Percentiles rank a stretch among this genome's conserved stretches.
Evolutionary conservation across 164 flowering plant genomes (phyloP).

Genomic region (Chimonanthus salicifolius): DNA sequence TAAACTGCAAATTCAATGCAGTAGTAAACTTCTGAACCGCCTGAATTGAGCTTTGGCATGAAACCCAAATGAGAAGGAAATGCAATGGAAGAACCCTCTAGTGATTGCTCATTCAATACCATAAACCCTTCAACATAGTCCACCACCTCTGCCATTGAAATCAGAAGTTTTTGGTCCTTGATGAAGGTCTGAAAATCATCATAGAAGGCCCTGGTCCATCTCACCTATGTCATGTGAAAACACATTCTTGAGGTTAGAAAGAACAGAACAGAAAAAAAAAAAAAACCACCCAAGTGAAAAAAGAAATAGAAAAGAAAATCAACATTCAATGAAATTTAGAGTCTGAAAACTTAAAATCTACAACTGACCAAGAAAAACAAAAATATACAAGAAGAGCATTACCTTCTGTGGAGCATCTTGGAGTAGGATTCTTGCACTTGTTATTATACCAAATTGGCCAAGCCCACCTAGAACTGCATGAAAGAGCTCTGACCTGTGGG

Average conservation of each 20-base stretch:
- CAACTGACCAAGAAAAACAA: neutral
- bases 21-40: slow-evolving; percentile 22
- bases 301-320: neutral
- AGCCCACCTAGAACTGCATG: slow-evolving; percentile 43
- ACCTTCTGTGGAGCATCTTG: slow-evolving; percentile 36
- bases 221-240: slow-evolving; percentile 18
- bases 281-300: neutral
- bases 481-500: slow-evolving; percentile 32
- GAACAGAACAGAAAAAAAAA: neutral
- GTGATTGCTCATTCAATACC: slow-evolving; percentile 22
- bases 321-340: neutral
- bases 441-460: slow-evolving; percentile 54
- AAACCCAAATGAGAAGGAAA: slow-evolving; percentile 22
- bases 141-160: slow-evolving; percentile 22
- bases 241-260: neutral
- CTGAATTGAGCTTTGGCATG: slow-evolving; percentile 14
- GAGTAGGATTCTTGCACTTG: slow-evolving; percentile 35
- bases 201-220: slow-evolving; percentile 34
- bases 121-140: slow-evolving; percentile 36
- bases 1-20: slow-evolving; percentile 33
- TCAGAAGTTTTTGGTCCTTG: slow-evolving; percentile 27
- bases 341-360: neutral
- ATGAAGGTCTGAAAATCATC: slow-evolving; percentile 28
- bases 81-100: slow-evolving; percentile 20
- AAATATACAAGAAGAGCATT: neutral